These are phyloP conservation scores for Penicillium lagena DNA, from an alignment of 495 filamentous ascomycete species.

Conservation along the genomic window DNA sequence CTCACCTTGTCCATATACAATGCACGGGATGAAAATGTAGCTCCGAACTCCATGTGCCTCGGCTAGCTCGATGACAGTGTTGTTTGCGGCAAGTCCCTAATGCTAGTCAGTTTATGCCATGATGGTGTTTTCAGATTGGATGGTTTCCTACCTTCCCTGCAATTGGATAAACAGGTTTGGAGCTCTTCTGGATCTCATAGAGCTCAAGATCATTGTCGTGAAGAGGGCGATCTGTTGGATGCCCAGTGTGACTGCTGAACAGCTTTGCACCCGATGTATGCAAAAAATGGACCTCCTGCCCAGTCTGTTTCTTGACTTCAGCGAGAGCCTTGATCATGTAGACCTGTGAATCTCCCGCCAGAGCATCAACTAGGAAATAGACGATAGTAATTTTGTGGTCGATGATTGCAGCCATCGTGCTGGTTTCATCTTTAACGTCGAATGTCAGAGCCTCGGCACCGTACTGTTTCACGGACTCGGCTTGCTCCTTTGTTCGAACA, in stretches of 20 bases:
- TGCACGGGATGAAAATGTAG: constrained; percentile 43
- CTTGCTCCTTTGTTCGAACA: constrained; percentile 36
- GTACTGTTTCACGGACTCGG: constrained; percentile 32
- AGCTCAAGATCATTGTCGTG: constrained; percentile 35
- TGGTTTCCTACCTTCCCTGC: background rate
- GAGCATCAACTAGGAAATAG: constrained; percentile 33
- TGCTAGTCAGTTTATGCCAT: background rate
- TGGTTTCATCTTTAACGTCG: constrained; percentile 20
- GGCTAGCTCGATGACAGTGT: constrained; percentile 28
- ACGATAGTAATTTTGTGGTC: constrained; percentile 38
- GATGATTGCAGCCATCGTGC: constrained; percentile 25
- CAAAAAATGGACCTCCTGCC: constrained; percentile 35
- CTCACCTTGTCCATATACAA: constrained; percentile 39
- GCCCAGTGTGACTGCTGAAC: constrained; percentile 25
- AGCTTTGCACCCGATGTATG: constrained; percentile 33
- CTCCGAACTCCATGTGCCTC: constrained; percentile 30
- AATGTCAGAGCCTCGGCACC: constrained; percentile 32
- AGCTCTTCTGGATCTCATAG: constrained; percentile 32
- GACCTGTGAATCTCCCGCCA: background rate
- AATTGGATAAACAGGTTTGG: background rate
- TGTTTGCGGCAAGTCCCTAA: constrained; percentile 27
- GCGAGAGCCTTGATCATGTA: constrained; percentile 35
- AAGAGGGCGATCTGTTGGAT: constrained; percentile 23
- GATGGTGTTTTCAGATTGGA: constrained; percentile 5
- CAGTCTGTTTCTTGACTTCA: constrained; percentile 30